Conservation (phyloP, 2,329 filamentous ascomycete species). For the Hypoxylon sp. region DNA sequence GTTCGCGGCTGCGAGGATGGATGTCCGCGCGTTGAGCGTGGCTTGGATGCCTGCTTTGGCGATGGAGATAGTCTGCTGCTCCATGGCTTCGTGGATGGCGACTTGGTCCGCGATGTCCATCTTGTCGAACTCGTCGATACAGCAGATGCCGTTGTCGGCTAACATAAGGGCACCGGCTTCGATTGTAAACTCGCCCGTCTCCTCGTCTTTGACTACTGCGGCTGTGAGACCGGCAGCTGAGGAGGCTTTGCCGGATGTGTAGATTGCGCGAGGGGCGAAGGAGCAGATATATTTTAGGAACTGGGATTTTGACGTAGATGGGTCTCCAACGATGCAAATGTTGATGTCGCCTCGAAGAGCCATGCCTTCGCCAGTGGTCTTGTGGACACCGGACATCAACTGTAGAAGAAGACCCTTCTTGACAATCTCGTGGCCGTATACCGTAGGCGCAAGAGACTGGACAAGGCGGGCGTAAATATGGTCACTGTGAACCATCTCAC, state of each 20-base stretch:
- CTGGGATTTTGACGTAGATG: constrained; percentile 96
- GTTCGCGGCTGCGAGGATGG: constrained; percentile 95
- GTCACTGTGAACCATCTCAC: constrained; percentile 92
- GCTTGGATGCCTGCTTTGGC: constrained; percentile 98
- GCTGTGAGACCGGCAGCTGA: constrained; percentile 97
- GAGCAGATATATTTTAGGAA: constrained; percentile 98
- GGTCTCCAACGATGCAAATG: constrained; percentile 97
- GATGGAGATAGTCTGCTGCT: constrained; percentile 99
- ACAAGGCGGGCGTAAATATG: constrained; percentile 95
- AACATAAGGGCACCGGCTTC: constrained; percentile 98
- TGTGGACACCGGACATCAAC: constrained; percentile 94
- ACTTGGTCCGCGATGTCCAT: constrained; percentile 99
- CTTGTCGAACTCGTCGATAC: constrained; percentile 99
- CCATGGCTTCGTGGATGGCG: constrained; percentile 99
- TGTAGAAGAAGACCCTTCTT: constrained; percentile 97
- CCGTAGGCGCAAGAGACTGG: constrained; percentile 94
- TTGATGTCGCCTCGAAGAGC: constrained; percentile 97
- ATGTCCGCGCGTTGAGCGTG: constrained; percentile 94
- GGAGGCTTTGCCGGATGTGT: constrained; percentile 97
- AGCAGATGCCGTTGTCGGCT: constrained; percentile 95
- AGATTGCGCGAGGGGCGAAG: constrained; percentile 95
- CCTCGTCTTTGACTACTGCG: constrained; percentile 96
- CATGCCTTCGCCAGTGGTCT: constrained; percentile 94
- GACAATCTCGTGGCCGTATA: constrained; percentile 96
- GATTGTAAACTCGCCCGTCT: constrained; percentile 98